Evolutionary conservation across 306 rosid genomes (phyloP).

Genomic region (Cucumis sativus): DNA sequence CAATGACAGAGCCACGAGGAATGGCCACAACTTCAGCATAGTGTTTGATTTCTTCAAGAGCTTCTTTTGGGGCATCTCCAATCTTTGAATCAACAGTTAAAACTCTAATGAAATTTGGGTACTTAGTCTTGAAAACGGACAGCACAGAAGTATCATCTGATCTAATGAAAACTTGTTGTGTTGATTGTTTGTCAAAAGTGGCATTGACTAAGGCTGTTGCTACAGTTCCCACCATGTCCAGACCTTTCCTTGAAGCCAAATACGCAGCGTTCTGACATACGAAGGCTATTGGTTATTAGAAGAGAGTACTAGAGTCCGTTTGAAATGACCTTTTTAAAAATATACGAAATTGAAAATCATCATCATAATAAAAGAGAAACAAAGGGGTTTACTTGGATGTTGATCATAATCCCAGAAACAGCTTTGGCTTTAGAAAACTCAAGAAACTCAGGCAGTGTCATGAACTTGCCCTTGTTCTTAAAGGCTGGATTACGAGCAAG

Average conservation of each 20-base stretch:
- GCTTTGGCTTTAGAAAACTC: conserved; percentile 73
- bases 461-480: conserved; percentile 48
- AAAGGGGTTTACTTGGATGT: conserved; percentile 31
- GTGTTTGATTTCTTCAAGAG: conserved; percentile 57
- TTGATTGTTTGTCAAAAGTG: conserved; percentile 52
- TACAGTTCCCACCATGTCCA: conserved; percentile 55
- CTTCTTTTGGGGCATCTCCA: conserved; percentile 25
- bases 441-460: conserved; percentile 56
- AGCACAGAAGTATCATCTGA: conserved; percentile 86
- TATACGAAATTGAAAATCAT: too few relatives aligned
- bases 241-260: conserved; percentile 60
- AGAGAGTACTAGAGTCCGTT: background rate
- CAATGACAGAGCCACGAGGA: conserved; percentile 14
- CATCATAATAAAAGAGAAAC: background rate
- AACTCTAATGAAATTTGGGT: background rate
- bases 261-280: conserved; percentile 63
- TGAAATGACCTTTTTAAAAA: background rate
- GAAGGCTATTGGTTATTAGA: background rate
- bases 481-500: conserved; percentile 55
- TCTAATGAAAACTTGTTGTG: conserved; percentile 50
- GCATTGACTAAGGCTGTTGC: conserved; percentile 49
- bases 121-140: background rate
- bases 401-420: conserved; percentile 48
- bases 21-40: conserved; percentile 51
- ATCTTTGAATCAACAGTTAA: background rate